phyloP scores from a whole-genome alignment of 2,329 filamentous ascomycete species.

The Sporothrix brasiliensis region DNA sequence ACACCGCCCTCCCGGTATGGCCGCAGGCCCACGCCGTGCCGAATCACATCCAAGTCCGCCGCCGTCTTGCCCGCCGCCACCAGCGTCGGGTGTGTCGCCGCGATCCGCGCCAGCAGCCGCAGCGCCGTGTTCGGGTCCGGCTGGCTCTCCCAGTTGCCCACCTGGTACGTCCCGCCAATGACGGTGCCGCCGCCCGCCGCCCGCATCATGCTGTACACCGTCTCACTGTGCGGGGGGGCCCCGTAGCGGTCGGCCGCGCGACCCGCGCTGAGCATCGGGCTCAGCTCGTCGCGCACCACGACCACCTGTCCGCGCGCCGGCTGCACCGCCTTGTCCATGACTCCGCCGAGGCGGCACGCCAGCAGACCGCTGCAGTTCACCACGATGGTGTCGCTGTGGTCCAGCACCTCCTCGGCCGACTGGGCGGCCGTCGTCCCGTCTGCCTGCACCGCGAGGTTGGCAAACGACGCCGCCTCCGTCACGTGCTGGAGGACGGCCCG shows the following conservation, averaged over 20 bases:
- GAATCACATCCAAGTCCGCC: slow-evolving; percentile 71
- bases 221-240: slow-evolving; percentile 57
- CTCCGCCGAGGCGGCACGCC: slow-evolving; percentile 75
- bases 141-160: slow-evolving; percentile 75
- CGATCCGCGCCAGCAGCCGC: slow-evolving; percentile 80
- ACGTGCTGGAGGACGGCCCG: slow-evolving; percentile 70
- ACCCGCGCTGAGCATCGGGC: slow-evolving; percentile 69
- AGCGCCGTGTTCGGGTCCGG: slow-evolving; percentile 78
- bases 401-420: slow-evolving; percentile 50
- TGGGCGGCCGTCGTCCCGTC: slow-evolving; percentile 49
- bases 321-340: slow-evolving; percentile 71
- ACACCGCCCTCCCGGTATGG: slow-evolving; percentile 74
- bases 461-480: slow-evolving; percentile 65
- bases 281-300: slow-evolving; percentile 76
- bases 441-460: slow-evolving; percentile 42
- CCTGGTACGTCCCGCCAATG: slow-evolving; percentile 82
- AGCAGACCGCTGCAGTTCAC: slow-evolving; percentile 85
- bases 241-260: slow-evolving; percentile 69
- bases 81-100: slow-evolving; percentile 66
- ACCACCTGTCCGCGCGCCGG: slow-evolving; percentile 84
- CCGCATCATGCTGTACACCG: slow-evolving; percentile 80
- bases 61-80: slow-evolving; percentile 63
- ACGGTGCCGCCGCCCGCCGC: slow-evolving; percentile 80
- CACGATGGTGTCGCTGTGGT: slow-evolving; percentile 57
- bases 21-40: slow-evolving; percentile 80